A percentile compares a stretch with the other conserved stretches of the same genome.
These are phyloP conservation scores for Chalciporus piperatus DNA, from an alignment of 768 basidiomycete genomes.

Conservation along the genomic window DNA sequence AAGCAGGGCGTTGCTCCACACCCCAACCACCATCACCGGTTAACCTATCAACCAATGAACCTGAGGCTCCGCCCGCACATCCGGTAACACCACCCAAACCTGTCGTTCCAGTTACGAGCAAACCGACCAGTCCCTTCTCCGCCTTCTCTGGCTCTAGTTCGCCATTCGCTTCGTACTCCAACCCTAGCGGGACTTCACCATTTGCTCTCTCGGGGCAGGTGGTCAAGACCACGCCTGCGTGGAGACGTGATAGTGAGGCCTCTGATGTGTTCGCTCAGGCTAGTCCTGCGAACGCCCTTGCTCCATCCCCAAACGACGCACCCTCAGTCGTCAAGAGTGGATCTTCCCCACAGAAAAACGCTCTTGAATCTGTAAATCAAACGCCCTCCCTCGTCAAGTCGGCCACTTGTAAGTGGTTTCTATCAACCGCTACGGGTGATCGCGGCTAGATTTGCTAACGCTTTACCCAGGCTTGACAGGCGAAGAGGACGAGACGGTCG, in stretches of 20 bases:
- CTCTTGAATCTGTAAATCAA: not conserved
- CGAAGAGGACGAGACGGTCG: conserved; percentile 60
- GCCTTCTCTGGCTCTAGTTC: conserved; percentile 37
- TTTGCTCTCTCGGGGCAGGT: conserved; percentile 18
- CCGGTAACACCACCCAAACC: conserved; percentile 16
- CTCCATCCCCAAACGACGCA: conserved; percentile 21
- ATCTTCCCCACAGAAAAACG: conserved; percentile 1
- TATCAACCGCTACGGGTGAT: not conserved
- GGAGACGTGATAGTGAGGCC: conserved; percentile 16
- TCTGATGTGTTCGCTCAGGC: conserved; percentile 10
- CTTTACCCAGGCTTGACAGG: conserved; percentile 43
- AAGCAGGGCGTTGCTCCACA: conserved; percentile 9
- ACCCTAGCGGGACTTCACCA: conserved; percentile 20
- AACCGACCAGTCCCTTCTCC: conserved; percentile 34
- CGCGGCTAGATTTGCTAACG: not conserved
- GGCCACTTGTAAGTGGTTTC: conserved; percentile 16
- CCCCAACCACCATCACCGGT: conserved; percentile 7
- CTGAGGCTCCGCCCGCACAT: conserved; percentile 7
- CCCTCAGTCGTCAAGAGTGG: not conserved
- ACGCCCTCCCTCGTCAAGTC: conserved; percentile 6
- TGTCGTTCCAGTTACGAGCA: conserved; percentile 3
- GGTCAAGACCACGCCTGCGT: conserved; percentile 23
- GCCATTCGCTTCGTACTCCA: conserved; percentile 33
- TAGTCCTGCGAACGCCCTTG: conserved; percentile 7
- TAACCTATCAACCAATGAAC: conserved; percentile 5